A percentile compares a stretch with the other conserved stretches of the same genome.
Evolutionary conservation across 2,329 filamentous ascomycete genomes (phyloP).

Genomic region (Hypoxylon sp.): DNA sequence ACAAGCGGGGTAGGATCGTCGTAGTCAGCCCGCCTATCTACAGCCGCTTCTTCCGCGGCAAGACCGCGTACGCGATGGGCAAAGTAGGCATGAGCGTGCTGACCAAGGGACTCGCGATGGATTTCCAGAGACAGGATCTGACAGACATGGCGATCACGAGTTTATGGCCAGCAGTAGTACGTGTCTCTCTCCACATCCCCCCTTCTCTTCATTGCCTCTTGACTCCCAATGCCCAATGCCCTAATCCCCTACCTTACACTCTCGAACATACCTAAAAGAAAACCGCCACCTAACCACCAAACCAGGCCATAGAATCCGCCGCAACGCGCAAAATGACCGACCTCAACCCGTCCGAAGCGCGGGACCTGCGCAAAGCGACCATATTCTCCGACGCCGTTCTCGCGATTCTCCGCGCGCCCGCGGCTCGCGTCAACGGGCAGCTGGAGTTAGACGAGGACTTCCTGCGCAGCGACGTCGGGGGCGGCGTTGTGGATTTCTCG

Average conservation of each 20-base stretch:
- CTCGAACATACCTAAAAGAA: neutral
- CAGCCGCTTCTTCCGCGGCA: slow-evolving; percentile 85
- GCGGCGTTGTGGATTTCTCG: slow-evolving; percentile 77
- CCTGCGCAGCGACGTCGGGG: slow-evolving; percentile 68
- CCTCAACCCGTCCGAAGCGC: slow-evolving; percentile 62
- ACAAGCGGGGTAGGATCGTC: slow-evolving; percentile 75
- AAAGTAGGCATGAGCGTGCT: slow-evolving; percentile 88
- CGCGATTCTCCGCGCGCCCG: slow-evolving; percentile 75
- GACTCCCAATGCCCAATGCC: neutral
- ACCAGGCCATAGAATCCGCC: slow-evolving; percentile 77
- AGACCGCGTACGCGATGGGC: slow-evolving; percentile 85
- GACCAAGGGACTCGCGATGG: slow-evolving; percentile 86
- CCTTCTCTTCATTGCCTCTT: slow-evolving; percentile 2
- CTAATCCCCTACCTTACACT: neutral
- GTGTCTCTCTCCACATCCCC: slow-evolving; percentile 52
- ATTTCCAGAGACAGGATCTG: slow-evolving; percentile 77
- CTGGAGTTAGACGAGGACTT: slow-evolving; percentile 87
- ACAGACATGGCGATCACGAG: slow-evolving; percentile 82
- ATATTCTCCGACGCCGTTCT: slow-evolving; percentile 87
- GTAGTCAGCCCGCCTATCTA: slow-evolving; percentile 90
- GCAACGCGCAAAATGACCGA: slow-evolving; percentile 73
- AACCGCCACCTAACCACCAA: neutral
- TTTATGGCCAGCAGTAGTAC: slow-evolving; percentile 84
- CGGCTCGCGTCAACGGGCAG: slow-evolving; percentile 76
- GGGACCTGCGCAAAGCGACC: slow-evolving; percentile 76